These are phyloP conservation scores for Aspergillus sp. DNA, from an alignment of 2,329 filamentous ascomycete genomes.

Conservation along the genomic window DNA sequence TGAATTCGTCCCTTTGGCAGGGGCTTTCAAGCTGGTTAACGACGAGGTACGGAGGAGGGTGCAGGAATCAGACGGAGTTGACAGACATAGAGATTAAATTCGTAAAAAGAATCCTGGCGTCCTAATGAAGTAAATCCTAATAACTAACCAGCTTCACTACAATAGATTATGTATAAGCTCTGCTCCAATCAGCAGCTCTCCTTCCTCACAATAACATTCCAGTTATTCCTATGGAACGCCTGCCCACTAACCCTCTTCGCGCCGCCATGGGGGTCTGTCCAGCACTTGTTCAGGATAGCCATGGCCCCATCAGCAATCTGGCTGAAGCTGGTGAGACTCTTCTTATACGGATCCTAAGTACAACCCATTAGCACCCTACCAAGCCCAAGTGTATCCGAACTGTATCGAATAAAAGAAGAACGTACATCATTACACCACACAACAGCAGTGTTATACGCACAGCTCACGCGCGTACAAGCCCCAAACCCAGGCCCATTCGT, in stretches of 20 bases:
- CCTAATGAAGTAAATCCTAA: too few relatives aligned
- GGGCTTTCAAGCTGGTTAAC: too few relatives aligned
- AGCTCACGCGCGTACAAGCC: background rate
- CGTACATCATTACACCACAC: slow-evolving; percentile 9
- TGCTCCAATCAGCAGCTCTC: background rate
- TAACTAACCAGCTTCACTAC: too few relatives aligned
- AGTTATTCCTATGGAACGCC: background rate
- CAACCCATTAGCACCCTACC: background rate
- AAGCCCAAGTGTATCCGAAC: too few relatives aligned
- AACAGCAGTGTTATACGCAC: background rate
- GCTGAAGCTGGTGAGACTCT: background rate
- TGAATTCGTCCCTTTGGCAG: too few relatives aligned
- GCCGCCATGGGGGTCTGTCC: fast-evolving
- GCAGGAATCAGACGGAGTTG: too few relatives aligned
- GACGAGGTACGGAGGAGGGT: too few relatives aligned
- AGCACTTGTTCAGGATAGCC: background rate
- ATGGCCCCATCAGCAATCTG: background rate
- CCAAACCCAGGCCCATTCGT: background rate
- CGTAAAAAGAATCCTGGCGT: too few relatives aligned
- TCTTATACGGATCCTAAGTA: background rate
- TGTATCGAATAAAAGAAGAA: too few relatives aligned
- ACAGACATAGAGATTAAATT: too few relatives aligned
- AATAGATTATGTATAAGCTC: background rate
- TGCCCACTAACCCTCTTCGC: background rate
- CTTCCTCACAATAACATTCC: background rate